Evolutionary conservation across 306 rosid genomes (phyloP).

Genomic region (Styphnolobium japonicum): DNA sequence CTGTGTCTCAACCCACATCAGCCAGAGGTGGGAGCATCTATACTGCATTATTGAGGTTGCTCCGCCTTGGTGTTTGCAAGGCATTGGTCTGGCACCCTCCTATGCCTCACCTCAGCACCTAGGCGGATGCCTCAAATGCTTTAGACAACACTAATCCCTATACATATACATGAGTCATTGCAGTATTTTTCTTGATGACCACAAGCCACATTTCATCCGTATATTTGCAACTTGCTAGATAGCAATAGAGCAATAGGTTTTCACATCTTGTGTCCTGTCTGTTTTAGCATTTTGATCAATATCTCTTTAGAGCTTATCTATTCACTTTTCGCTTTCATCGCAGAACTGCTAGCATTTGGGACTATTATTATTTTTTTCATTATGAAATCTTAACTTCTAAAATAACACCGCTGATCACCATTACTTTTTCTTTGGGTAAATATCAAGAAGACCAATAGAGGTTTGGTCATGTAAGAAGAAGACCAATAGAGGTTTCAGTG

Average conservation of each 20-base stretch:
- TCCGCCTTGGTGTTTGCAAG: neutral
- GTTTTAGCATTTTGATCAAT: neutral
- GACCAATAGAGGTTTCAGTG: neutral
- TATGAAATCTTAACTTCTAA: neutral
- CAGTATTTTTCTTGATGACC: neutral
- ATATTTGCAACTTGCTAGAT: neutral
- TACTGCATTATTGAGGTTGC: neutral
- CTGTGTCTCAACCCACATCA: neutral
- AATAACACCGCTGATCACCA: neutral
- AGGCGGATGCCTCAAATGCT: neutral
- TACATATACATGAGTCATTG: neutral
- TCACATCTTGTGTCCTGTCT: neutral
- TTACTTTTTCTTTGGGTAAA: neutral
- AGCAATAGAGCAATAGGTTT: neutral
- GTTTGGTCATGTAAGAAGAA: too few species aligned
- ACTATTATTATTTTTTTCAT: neutral
- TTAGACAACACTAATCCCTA: neutral
- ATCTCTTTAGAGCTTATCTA: neutral
- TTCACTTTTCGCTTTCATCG: neutral
- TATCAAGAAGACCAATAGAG: neutral
- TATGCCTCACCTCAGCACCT: neutral
- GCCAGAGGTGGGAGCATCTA: neutral
- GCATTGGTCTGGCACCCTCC: neutral
- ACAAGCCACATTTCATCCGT: neutral
- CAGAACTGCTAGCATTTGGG: conserved; percentile 6